Evolutionary conservation across 2,329 filamentous ascomycete genomes (phyloP), one percentile per base, ranked within the genome.

Genomic region (Fusarium goolgardi): DNA sequence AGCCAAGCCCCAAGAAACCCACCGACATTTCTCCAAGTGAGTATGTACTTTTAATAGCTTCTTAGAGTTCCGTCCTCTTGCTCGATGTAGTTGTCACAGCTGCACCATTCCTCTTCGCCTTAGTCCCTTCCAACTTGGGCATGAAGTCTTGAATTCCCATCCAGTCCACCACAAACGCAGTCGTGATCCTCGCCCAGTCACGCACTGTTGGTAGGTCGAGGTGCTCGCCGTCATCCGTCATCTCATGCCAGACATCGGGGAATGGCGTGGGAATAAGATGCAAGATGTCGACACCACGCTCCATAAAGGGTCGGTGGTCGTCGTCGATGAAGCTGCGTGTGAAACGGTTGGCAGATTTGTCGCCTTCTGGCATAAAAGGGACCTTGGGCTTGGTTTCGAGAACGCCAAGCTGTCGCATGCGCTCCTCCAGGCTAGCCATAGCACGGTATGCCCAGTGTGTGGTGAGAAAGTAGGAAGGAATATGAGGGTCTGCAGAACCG

Each of bases 381-480:
- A 46, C 43, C 3, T 31, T 54, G 1, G 85, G 75, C 61, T 80
- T 77, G 35, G 90, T 89, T 75, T 92, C 89, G 64, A 95, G 86
- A 34, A 91, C 79, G 1, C 82, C 82, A 1, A 94, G 81, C 12
- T 83, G 80, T 34, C 94, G 88, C 76, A 97, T 83, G 27, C 94
- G 90, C 51, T 82, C 79, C 80, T 98, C 95, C 18, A 96, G 81
- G 4, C 81, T 80, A 1, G 92, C 90, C 83, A 98, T 87, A 61
- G 86, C 85, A 70, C 87, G 83, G 78, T 98, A 98, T 1, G 94
- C 94, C 95, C 95, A 97, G 77, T 98, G 95, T 0, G 95, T 97
- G 2, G 90, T 91, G 61, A 89, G 85, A 77, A 96, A 97, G 81
- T 95, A 97, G 1, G 93, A 96, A 2, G 93, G 93, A 2, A 99